Base-by-base conservation (phyloP, 805 yeast species). In the Candida broadrunensis region DNA sequence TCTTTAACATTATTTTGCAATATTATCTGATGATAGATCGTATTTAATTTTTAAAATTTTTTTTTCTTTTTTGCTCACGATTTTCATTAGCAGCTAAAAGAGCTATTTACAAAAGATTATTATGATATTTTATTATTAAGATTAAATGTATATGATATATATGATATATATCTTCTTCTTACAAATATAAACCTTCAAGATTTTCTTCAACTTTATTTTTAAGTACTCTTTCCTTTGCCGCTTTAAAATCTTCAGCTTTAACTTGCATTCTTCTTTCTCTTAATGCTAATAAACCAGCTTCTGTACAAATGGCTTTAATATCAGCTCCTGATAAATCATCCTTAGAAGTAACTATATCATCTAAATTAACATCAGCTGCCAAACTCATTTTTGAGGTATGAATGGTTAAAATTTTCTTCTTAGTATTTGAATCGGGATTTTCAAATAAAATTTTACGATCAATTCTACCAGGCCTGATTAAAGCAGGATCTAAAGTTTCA, bases 241-340 rank as follows among this genome's bases (percentile, higher is more conserved):
- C 81, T 63, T 85, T 83, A 72, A 91, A 91, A 61, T 91, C 99
- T 46, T 86, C 88, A 21, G 90, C 93, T 26, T 91, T 88, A 30
- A 91, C 98, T 70, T 89, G 95, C 96, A 91, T 91, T 69, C 98
- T 81, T 66, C 98, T 83, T 64, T 91, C 98, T 65, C 98, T 83
- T 59, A 91, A 73, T 1, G 98, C 98, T 57, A 89, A 77, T 68
- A 91, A 75, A 42, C 98, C 98, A 1, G 98, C 97, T 63, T 91
- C 98, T 1, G 98, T 90, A 63, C 97, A 89, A 48, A 91, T 88
- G 42, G 97, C 98, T 70, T 91, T 91, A 52, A 91, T 93, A 65
- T 91, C 98, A 3, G 98, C 98, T 46, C 98, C 98, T 8, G 96
- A 87, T 48, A 93, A 74, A 43, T 93, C 98, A 62, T 91, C 97